These are phyloP conservation scores for Talaromyces marneffei DNA, from an alignment of 2,329 filamentous ascomycete species.

Conservation along the genomic window DNA sequence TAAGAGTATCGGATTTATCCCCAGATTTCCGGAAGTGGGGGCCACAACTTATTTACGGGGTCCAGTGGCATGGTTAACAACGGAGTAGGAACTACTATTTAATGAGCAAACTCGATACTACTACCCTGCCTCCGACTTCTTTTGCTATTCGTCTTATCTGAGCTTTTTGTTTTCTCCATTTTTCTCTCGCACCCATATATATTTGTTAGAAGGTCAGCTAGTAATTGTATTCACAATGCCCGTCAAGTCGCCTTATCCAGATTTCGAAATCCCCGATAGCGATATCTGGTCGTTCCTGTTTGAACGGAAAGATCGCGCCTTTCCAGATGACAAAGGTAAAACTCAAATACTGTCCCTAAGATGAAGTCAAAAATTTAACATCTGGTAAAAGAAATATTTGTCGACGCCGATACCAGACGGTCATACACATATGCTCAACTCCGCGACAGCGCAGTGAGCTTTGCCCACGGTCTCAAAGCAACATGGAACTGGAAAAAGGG, in stretches of 20 bases:
- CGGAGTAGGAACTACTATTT: not conserved
- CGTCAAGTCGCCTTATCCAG: conserved; percentile 59
- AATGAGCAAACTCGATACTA: not conserved
- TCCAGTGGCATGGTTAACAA: not conserved
- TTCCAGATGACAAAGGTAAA: conserved; percentile 67
- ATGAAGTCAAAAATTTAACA: not conserved
- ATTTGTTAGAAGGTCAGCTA: not conserved
- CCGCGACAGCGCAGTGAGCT: conserved; percentile 61
- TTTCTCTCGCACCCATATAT: not conserved
- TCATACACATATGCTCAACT: conserved; percentile 66
- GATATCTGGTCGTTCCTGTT: conserved; percentile 79
- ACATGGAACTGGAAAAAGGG: conserved; percentile 73
- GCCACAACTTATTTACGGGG: not conserved
- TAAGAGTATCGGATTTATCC: not conserved
- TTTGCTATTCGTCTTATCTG: not conserved
- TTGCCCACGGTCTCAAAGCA: conserved; percentile 72
- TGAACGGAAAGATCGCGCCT: conserved; percentile 59
- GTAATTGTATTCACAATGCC: conserved; percentile 54
- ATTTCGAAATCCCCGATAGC: conserved; percentile 63
- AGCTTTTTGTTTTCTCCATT: not conserved
- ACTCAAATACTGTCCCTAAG: not conserved
- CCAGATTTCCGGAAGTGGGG: not conserved
- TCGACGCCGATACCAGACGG: conserved; percentile 64
- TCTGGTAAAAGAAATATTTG: conserved; percentile 61
- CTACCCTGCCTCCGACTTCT: not conserved